Evolutionary conservation across 1,139 yeast genomes (phyloP), one percentile per base, ranked within the genome.

Genomic region (Geotrichum reessii): DNA sequence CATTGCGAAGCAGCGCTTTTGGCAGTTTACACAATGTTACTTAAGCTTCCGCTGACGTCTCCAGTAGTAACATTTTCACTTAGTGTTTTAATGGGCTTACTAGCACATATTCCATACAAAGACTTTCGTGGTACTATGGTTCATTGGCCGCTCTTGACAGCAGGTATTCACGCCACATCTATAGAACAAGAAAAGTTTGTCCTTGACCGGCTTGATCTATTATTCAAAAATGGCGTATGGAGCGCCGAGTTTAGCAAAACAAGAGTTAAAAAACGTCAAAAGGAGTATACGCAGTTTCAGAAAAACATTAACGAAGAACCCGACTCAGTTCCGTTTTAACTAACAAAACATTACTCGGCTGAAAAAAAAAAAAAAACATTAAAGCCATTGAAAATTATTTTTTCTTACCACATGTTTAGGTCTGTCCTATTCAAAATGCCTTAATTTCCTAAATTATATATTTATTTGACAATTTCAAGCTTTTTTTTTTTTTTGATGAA

Each of bases 1-100:
- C 57, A 55, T 25, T 55, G 57, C 24, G 57, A 55, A 42, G 57
- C 57, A n/a, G 57, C 57, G 14, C 49, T 55, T 53, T 50, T 55
- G 19, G 53, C 53, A n/a, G 57, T 55, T 19, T 49, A 49, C 50
- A 50, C 53, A 4, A 17, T 51, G 22, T 46, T 55, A 12, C 46
- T 55, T 5, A 55, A 55, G 42, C 57, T 55, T 11, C 57, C 57
- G 28, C 9, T 44, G 19, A 9, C 42, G 9, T 55, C 57, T 2
- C 50, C 50, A 12, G 42, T 55, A 2, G 53, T 55, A n/a, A 17
- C 31, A 17, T 42, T 48, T 21, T 55, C 57, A 8, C 31, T 50
- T 19, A 25, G 44, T 7, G 50, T 49, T 8, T 31, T 55, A 6
- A 50, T 55, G 53, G 49, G 25, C 8, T 49, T 55, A 12, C 37